These are phyloP conservation scores for Lavandula angustifolia DNA, from an alignment of 257 asterid genomes.

Conservation along the genomic window DNA sequence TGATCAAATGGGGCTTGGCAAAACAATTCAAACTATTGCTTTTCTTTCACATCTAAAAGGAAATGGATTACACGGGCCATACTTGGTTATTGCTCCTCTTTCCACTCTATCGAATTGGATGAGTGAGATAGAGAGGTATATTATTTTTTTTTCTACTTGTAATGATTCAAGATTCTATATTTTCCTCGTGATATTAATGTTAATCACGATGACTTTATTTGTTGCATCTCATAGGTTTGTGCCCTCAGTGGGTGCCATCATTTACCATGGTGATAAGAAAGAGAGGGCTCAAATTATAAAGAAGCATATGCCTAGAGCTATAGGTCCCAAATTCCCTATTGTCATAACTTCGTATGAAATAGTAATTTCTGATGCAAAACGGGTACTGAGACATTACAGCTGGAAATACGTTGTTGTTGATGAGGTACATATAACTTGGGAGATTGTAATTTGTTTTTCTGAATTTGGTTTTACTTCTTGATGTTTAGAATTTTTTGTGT, in stretches of 20 bases:
- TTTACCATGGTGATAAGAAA: constrained; percentile 83
- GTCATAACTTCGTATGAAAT: constrained; percentile 92
- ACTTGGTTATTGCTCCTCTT: constrained; percentile 89
- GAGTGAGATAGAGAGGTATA: constrained; percentile 79
- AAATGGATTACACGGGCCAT: constrained; percentile 92
- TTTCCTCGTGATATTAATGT: neutral
- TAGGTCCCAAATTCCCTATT: constrained; percentile 83
- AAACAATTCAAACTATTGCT: constrained; percentile 94
- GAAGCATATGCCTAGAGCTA: constrained; percentile 84
- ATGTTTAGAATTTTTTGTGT: constrained; percentile 24
- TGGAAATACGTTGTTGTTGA: constrained; percentile 97
- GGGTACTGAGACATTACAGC: constrained; percentile 60
- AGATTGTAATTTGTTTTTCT: neutral
- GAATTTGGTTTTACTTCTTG: constrained; percentile 16
- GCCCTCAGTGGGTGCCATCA: constrained; percentile 70
- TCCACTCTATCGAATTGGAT: constrained; percentile 97
- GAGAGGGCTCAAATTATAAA: constrained; percentile 68
- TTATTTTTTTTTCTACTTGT: constrained; percentile 22
- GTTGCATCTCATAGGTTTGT: constrained; percentile 56
- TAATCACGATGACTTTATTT: constrained; percentile 13
- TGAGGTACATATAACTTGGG: constrained; percentile 56
- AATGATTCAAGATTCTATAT: constrained; percentile 5
- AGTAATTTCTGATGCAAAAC: constrained; percentile 69
- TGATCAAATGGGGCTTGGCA: constrained; percentile 99
- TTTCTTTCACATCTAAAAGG: constrained; percentile 97